Conservation (phyloP, 352 stramenopile species). For the Pythium plurisporium region DNA sequence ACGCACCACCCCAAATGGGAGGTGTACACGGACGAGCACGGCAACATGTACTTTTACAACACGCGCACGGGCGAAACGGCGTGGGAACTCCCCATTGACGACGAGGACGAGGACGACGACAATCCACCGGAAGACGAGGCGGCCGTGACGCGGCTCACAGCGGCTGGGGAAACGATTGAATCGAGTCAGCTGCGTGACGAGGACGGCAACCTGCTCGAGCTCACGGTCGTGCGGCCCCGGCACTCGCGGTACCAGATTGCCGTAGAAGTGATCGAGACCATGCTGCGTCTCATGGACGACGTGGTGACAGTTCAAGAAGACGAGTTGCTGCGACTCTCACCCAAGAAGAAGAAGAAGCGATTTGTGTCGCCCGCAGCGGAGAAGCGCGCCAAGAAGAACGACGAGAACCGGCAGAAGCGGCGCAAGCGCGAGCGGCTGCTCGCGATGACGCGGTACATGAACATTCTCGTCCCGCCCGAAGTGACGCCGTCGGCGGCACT, state of each 20-base stretch:
- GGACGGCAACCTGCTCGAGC: slow-evolving; percentile 14
- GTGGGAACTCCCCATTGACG: slow-evolving; percentile 59
- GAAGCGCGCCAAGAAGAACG: slow-evolving; percentile 41
- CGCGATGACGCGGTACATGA: slow-evolving; percentile 33
- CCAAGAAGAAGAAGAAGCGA: slow-evolving; percentile 24
- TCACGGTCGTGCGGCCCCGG: slow-evolving; percentile 19
- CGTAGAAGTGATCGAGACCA: slow-evolving; percentile 39
- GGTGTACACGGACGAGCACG: slow-evolving; percentile 54
- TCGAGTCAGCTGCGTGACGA: slow-evolving; percentile 15
- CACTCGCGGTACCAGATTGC: slow-evolving; percentile 38
- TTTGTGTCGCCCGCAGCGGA: slow-evolving; percentile 54
- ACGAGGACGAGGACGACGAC: slow-evolving; percentile 18
- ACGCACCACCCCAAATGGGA: slow-evolving; percentile 40
- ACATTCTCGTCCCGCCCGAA: slow-evolving; percentile 30
- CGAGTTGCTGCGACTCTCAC: background rate
- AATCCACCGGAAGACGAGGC: background rate
- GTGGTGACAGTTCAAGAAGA: slow-evolving; percentile 2
- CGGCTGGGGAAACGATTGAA: slow-evolving; percentile 6
- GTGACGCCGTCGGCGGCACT: slow-evolving; percentile 6
- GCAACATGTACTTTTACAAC: slow-evolving; percentile 80
- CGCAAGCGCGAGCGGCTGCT: slow-evolving; percentile 35
- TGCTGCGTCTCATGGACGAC: slow-evolving; percentile 34
- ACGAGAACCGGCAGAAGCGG: slow-evolving; percentile 33
- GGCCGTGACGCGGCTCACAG: background rate
- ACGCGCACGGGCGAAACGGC: slow-evolving; percentile 53